Evolutionary conservation across 1,139 yeast species (phyloP), one percentile per base, ranked within the genome.

Genomic region (Meyerozyma carpophila): DNA sequence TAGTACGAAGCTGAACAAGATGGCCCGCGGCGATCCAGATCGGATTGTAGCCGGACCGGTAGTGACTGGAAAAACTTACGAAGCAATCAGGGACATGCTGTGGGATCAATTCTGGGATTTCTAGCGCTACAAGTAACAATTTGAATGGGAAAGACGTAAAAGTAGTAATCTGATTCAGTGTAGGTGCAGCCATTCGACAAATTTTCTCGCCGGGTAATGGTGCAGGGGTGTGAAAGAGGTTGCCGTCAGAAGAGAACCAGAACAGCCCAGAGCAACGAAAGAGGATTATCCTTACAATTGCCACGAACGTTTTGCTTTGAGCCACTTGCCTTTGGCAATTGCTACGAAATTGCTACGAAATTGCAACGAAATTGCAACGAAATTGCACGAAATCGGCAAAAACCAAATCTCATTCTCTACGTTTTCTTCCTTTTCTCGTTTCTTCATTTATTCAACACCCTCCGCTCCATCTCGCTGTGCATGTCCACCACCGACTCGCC

Each of bases 391-490:
- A n/a, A n/a, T n/a, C n/a, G n/a, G n/a, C n/a, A n/a, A n/a, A n/a
- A n/a, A n/a, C n/a, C n/a, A n/a, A n/a, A n/a, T n/a, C n/a, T n/a
- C n/a, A n/a, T n/a, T n/a, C n/a, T n/a, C n/a, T 10, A 4, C 29
- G 2, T 11, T 27, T 31, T 14, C 34, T 14, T 13, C 34, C 6
- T 3, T 28, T 31, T 31, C 34, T 31, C 20, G 20, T 13, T 14
- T 9, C 13, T 7, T 29, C 32, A 11, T 29, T 13, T 11, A 29
- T 16, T 69, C 37, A 85, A 83, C 71, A 84, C 67, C 47, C 73
- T 73, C 57, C 68, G 75, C 61, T 86, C 94, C 72, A 89, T 73
- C 54, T 84, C 91, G 26, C 80, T 61, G 60, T 88, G 96, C 67
- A 83, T 75, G 52, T 79, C 85, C 50, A 34, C 25, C n/a, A 73